Percentiles rank a stretch among this genome's conserved stretches.
Conservation (phyloP, 1,284 basidiomycete species). For the Athelia psychrophila region DNA sequence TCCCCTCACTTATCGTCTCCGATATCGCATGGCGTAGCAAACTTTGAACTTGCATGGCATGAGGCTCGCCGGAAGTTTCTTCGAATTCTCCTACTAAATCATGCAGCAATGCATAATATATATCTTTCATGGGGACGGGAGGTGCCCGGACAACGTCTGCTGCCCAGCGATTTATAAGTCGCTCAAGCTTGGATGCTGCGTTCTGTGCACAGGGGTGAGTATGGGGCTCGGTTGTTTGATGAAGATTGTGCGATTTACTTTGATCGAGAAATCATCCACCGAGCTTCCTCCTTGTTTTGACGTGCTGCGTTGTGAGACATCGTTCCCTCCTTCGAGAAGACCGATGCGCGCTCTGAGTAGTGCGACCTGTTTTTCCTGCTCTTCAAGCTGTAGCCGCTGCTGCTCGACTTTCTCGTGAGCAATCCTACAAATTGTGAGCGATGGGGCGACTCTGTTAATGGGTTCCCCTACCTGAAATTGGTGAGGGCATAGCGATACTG, state of each 20-base stretch:
- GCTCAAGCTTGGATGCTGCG: slow-evolving; percentile 73
- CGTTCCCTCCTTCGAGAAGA: slow-evolving; percentile 62
- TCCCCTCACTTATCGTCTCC: slow-evolving; percentile 72
- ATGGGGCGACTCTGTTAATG: background rate
- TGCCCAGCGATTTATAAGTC: slow-evolving; percentile 80
- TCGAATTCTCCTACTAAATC: slow-evolving; percentile 50
- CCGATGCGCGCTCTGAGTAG: slow-evolving; percentile 66
- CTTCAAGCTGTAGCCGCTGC: slow-evolving; percentile 71
- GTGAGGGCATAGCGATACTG: slow-evolving; percentile 77
- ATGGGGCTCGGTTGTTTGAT: background rate
- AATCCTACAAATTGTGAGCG: slow-evolving; percentile 49
- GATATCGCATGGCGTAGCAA: slow-evolving; percentile 75
- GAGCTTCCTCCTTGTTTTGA: slow-evolving; percentile 50
- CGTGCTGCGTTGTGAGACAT: slow-evolving; percentile 28
- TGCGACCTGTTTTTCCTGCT: slow-evolving; percentile 80
- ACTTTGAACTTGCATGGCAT: slow-evolving; percentile 69
- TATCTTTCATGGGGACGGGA: slow-evolving; percentile 46
- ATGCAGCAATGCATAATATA: slow-evolving; percentile 56
- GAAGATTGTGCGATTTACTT: slow-evolving; percentile 38
- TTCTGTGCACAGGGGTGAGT: slow-evolving; percentile 40
- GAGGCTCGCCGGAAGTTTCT: slow-evolving; percentile 28
- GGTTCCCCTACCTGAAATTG: slow-evolving; percentile 64
- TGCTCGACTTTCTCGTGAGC: slow-evolving; percentile 85
- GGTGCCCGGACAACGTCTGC: slow-evolving; percentile 64
- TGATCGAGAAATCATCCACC: slow-evolving; percentile 82